Conservation (phyloP, 1,139 yeast species). For the Suhomyces wounanorum region DNA sequence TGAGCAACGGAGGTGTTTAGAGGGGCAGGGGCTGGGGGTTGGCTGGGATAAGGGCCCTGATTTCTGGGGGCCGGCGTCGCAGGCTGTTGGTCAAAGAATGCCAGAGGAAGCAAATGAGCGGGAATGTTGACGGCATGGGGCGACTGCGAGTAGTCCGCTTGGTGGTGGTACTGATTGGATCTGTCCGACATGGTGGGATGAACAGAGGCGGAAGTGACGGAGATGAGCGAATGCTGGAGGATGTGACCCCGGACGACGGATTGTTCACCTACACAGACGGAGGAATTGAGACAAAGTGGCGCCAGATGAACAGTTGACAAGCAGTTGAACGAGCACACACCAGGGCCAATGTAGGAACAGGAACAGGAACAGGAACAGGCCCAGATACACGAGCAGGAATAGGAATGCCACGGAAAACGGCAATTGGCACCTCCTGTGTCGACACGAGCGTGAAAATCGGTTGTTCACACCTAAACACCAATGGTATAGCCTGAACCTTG, state of each 20-base stretch:
- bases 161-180: conserved; percentile 7
- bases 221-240: neutral
- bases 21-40: neutral
- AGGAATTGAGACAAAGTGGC: neutral
- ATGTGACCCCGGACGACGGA: neutral
- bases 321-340: too few relatives aligned
- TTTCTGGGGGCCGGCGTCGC: conserved; percentile 1
- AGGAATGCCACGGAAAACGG: too few relatives aligned
- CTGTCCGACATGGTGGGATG: conserved; percentile 4
- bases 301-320: neutral
- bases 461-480: neutral
- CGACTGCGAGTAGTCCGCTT: conserved; percentile 8
- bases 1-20: neutral
- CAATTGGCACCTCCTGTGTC: too few relatives aligned
- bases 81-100: conserved; percentile 21
- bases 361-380: too few relatives aligned
- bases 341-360: too few relatives aligned
- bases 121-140: conserved; percentile 27
- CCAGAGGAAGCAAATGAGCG: conserved; percentile 39
- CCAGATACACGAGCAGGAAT: too few relatives aligned
- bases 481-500: neutral
- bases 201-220: neutral
- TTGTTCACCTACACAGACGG: neutral
- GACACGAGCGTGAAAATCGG: too few relatives aligned
- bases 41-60: conserved; percentile 13